Evolutionary conservation across 352 stramenopile genomes (phyloP), one percentile per base, ranked within the genome.

Genomic region (Phytophthora cactorum): DNA sequence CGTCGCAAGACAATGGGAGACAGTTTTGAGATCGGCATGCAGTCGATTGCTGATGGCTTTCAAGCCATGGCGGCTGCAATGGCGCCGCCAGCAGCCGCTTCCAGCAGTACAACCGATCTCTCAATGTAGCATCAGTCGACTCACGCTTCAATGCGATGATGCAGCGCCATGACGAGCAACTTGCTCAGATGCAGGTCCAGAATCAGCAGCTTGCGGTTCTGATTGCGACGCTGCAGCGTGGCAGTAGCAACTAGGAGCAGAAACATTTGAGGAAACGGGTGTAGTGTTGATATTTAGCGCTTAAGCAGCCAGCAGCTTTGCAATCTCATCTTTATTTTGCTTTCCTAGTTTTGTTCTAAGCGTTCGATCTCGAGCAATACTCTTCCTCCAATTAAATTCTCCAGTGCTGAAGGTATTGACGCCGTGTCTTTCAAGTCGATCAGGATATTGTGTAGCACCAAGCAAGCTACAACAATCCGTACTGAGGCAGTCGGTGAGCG

Each of bases 281-380:
- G 8, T 38, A 14, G 3, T 22, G 22, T 22, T 22, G 22, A 22
- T 22, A 47, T 39, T 52, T 29, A 65, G 32, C 5, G 22, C 44
- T 65, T 44, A 52, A 27, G 22, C 29, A 45, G 28, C 38, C 27
- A 59, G 49, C 22, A 59, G 7, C 22, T 12, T 28, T 8, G 56
- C 56, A 63, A 63, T 63, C 49, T 63, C 56, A 56, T 56, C 15
- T 43, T 25, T n/a, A 7, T 63, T 55, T 54, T 63, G 45, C 14
- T 22, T 32, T 5, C 32, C 31, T 63, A 63, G 43, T 38, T 29
- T 55, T 4, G 22, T 14, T 34, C 44, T 5, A 15, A 55, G 22
- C n/a, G 39, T 56, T 25, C 27, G 14, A 32, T 29, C 17, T 49
- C 43, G 14, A 14, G 14, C 22, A 22, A 22, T 22, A 22, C 22